phyloP scores from a whole-genome alignment of 2,329 filamentous ascomycete genomes.

The Colletotrichum cuscutae region DNA sequence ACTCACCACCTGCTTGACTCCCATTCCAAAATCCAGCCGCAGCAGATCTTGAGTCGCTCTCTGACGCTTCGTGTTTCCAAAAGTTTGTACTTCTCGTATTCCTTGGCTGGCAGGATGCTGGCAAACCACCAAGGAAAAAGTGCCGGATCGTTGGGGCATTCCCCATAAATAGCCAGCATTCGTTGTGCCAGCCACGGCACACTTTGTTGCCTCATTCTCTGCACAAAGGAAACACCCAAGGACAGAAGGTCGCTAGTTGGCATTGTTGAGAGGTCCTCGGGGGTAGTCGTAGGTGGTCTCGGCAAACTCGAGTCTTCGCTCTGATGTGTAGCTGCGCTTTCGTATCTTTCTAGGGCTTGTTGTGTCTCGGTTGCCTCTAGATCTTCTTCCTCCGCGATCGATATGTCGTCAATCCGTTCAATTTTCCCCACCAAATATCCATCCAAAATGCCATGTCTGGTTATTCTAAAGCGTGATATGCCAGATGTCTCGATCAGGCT shows the following conservation, averaged over 20 bases:
- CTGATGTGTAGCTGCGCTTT: constrained; percentile 22
- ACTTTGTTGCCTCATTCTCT: constrained; percentile 73
- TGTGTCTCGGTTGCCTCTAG: constrained; percentile 76
- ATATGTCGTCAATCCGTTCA: constrained; percentile 84
- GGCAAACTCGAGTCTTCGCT: constrained; percentile 14
- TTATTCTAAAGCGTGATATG: constrained; percentile 79
- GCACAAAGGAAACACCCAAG: constrained; percentile 74
- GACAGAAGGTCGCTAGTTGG: constrained; percentile 78
- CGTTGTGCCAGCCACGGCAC: constrained; percentile 80
- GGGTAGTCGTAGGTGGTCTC: constrained; percentile 27
- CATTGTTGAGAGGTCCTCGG: constrained; percentile 61
- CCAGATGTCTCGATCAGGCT: constrained; percentile 85
- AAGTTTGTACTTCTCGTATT: constrained; percentile 82
- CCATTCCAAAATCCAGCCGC: constrained; percentile 79
- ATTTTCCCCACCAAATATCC: constrained; percentile 83
- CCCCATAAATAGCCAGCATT: constrained; percentile 79
- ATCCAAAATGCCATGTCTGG: constrained; percentile 72
- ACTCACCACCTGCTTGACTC: constrained; percentile 78
- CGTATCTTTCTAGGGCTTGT: constrained; percentile 21
- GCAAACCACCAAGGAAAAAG: constrained; percentile 93
- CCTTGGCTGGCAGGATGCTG: constrained; percentile 79
- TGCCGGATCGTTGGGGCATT: constrained; percentile 79
- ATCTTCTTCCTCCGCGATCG: constrained; percentile 81
- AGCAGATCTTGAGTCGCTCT: constrained; percentile 84
- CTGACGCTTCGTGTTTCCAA: constrained; percentile 80